phyloP scores from a whole-genome alignment of 352 stramenopile genomes.

The Thalassiosira exigua region DNA sequence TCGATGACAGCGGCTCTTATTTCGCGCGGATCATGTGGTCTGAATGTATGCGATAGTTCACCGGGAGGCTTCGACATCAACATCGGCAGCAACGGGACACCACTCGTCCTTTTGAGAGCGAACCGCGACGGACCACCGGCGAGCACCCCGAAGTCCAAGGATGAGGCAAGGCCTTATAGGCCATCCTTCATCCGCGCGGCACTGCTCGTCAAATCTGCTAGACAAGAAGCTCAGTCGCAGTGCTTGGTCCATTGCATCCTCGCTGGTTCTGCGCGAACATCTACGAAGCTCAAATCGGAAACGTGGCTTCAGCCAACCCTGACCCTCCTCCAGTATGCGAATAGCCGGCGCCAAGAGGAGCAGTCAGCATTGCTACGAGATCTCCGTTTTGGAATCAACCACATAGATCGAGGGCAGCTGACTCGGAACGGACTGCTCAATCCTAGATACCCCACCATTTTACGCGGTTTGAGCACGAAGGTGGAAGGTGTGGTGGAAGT shows the following conservation, averaged over 20 bases:
- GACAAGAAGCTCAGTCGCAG: constrained; percentile 79
- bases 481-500: constrained; percentile 72
- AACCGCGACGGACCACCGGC: constrained; percentile 14
- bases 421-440: constrained; percentile 78
- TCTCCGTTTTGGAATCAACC: constrained; percentile 82
- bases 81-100: constrained; percentile 49
- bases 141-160: constrained; percentile 33
- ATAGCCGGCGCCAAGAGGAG: constrained; percentile 64
- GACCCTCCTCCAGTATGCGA: constrained; percentile 78
- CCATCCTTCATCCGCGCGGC: constrained; percentile 81
- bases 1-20: constrained; percentile 73
- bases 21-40: constrained; percentile 54
- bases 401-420: constrained; percentile 82
- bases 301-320: constrained; percentile 72
- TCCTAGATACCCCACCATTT: constrained; percentile 75
- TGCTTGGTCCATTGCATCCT: constrained; percentile 74
- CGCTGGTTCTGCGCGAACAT: constrained; percentile 78
- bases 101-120: constrained; percentile 51
- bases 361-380: constrained; percentile 75
- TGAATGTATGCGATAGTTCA: constrained; percentile 42
- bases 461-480: constrained; percentile 69
- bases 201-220: constrained; percentile 74
- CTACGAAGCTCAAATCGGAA: constrained; percentile 76
- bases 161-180: constrained; percentile 77
- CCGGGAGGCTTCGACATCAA: constrained; percentile 49